phyloP scores from a whole-genome alignment of 768 basidiomycete species.

The Tremella yokohamensis region DNA sequence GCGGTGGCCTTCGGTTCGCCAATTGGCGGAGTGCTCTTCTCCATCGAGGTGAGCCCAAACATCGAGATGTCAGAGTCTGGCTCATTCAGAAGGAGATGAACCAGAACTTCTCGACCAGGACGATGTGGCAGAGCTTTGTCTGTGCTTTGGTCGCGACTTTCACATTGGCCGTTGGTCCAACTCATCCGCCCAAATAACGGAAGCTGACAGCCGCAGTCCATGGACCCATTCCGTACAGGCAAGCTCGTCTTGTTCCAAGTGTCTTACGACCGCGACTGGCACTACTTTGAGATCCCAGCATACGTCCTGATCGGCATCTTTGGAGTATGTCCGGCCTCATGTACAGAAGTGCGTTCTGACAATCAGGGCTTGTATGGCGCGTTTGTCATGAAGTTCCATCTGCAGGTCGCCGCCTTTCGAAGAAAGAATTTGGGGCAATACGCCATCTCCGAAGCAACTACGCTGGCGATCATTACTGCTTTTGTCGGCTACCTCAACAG shows the following conservation, averaged over 20 bases:
- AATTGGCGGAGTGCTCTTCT: constrained; percentile 95
- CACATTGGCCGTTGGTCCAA: constrained; percentile 74
- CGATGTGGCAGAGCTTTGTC: constrained; percentile 98
- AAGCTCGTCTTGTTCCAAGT: constrained; percentile 98
- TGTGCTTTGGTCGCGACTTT: constrained; percentile 96
- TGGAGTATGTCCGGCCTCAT: constrained; percentile 61
- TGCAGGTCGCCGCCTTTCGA: constrained; percentile 91
- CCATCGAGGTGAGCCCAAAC: constrained; percentile 73
- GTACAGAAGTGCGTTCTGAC: constrained; percentile 4
- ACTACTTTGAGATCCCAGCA: constrained; percentile 97
- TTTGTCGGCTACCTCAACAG: constrained; percentile 90
- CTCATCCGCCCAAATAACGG: not conserved
- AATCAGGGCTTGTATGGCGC: constrained; percentile 90
- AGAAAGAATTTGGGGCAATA: constrained; percentile 79
- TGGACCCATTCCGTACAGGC: constrained; percentile 97
- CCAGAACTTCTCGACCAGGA: constrained; percentile 90
- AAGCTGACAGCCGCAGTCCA: constrained; percentile 60
- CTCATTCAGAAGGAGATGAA: constrained; percentile 79
- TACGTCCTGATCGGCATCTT: constrained; percentile 94
- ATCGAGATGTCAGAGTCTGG: not conserved
- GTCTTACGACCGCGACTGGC: constrained; percentile 96
- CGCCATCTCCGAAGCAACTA: constrained; percentile 83
- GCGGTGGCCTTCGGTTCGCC: constrained; percentile 98
- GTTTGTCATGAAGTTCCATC: constrained; percentile 92
- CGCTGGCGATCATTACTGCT: constrained; percentile 80